Evolutionary conservation across 345 rosid genomes (phyloP).

Genomic region (Bruguiera gymnorhiza): DNA sequence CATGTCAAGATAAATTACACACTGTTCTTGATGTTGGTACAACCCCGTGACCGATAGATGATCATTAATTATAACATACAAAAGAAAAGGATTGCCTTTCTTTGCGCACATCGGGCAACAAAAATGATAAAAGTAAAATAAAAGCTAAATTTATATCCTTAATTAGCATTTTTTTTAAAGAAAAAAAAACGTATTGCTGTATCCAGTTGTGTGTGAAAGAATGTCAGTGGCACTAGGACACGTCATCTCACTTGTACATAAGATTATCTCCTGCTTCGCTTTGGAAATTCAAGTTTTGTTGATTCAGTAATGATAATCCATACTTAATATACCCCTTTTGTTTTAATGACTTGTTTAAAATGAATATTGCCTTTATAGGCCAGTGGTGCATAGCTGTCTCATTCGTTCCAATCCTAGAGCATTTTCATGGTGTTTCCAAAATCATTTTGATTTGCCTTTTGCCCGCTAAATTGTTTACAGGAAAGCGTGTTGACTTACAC

Average conservation of each 20-base stretch:
- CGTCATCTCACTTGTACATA: no score
- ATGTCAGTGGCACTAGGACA: slow-evolving; percentile 11
- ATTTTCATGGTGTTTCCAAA: slow-evolving; percentile 15
- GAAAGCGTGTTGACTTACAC: slow-evolving; percentile 23
- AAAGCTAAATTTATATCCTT: no score
- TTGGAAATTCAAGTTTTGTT: not conserved
- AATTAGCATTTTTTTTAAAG: no score
- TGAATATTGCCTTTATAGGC: not conserved
- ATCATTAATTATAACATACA: no score
- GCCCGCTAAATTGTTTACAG: no score
- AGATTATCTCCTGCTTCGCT: slow-evolving; percentile 19
- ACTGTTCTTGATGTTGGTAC: no score
- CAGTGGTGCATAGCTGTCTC: slow-evolving; percentile 12
- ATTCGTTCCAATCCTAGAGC: slow-evolving; percentile 6
- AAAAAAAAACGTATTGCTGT: no score
- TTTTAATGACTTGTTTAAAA: not conserved
- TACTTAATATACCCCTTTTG: not conserved
- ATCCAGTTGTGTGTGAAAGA: not conserved
- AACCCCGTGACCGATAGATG: no score
- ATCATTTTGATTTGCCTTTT: slow-evolving; percentile 9
- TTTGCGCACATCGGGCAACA: no score
- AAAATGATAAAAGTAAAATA: no score
- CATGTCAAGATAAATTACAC: no score
- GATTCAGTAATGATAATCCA: not conserved
- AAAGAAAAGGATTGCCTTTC: no score